Evolutionary conservation across 179 eudicot genomes (phyloP).

Genomic region (Vitellaria paradoxa): DNA sequence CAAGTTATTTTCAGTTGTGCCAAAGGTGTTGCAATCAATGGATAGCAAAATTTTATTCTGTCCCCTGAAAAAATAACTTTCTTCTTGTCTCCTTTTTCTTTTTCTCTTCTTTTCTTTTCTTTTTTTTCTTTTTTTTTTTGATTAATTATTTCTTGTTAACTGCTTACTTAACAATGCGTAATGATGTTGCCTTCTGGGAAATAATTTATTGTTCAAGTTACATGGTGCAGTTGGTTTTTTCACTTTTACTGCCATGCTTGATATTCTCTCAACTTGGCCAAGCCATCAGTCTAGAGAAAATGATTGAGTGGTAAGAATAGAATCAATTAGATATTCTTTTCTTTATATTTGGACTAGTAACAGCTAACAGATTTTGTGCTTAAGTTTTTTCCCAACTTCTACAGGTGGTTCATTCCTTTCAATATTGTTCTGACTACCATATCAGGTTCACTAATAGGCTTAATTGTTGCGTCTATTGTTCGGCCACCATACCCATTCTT

Average conservation of each 20-base stretch:
- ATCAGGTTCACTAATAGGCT: conserved; percentile 78
- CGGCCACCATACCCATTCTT: conserved; percentile 89
- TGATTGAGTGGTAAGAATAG: conserved; percentile 67
- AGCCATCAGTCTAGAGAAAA: conserved; percentile 72
- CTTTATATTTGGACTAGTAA: neutral
- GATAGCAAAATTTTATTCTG: neutral
- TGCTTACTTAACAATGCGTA: neutral
- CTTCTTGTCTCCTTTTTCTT: too few relatives aligned
- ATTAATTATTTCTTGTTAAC: neutral
- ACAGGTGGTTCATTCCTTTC: conserved; percentile 97
- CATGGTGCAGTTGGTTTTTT: conserved; percentile 79
- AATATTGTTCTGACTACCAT: conserved; percentile 73
- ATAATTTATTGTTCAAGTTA: conserved; percentile 9
- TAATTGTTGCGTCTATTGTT: conserved; percentile 58
- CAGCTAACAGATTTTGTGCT: neutral
- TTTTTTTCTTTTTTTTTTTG: neutral
- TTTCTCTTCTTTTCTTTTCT: neutral
- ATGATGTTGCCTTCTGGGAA: neutral
- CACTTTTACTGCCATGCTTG: conserved; percentile 86
- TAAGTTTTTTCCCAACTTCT: conserved; percentile 11
- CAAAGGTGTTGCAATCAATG: neutral
- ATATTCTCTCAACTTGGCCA: conserved; percentile 94
- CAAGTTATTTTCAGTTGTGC: neutral
- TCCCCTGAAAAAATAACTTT: too few relatives aligned
- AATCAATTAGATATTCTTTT: neutral